Conservation (phyloP, 2,329 filamentous ascomycete species). For the Aspergillus nomiae region DNA sequence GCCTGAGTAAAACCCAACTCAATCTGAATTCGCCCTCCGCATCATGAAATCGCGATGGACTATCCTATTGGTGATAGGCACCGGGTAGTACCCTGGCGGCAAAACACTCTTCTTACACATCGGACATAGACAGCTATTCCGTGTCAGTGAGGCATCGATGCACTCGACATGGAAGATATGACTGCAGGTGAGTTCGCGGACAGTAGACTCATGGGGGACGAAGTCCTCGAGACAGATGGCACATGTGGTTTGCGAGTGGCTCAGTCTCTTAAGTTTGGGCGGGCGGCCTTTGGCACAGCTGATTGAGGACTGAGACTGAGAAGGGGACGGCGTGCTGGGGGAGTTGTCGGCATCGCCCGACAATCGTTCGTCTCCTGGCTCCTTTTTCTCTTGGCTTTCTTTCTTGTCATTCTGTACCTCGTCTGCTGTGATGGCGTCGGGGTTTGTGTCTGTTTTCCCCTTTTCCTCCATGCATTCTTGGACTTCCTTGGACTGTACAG, state of each 20-base stretch:
- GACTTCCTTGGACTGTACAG: conserved; percentile 1
- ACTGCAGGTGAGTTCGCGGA: conserved; percentile 83
- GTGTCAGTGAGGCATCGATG: conserved; percentile 79
- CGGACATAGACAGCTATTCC: conserved; percentile 83
- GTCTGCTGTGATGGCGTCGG: neutral
- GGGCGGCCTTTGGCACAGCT: neutral
- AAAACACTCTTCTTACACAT: conserved; percentile 85
- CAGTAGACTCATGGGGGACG: conserved; percentile 66
- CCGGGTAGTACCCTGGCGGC: conserved; percentile 66
- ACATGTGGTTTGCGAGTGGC: conserved; percentile 75
- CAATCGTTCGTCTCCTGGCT: neutral
- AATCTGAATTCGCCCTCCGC: neutral
- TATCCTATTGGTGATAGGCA: conserved; percentile 78
- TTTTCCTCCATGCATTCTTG: neutral
- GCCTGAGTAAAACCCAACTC: neutral
- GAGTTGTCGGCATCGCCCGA: neutral
- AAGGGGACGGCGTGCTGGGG: neutral
- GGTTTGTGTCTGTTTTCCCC: neutral
- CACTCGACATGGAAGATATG: conserved; percentile 95
- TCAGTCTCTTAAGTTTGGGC: conserved; percentile 24
- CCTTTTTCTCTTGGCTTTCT: neutral
- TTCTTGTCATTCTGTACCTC: neutral
- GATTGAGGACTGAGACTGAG: neutral
- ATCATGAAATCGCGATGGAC: conserved; percentile 74
- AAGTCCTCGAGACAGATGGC: conserved; percentile 90